A percentile compares a stretch with the other conserved stretches of the same genome.
Evolutionary conservation across 371 early-diverging fungal genomes (phyloP).

Genomic region (Mucor racemosus): DNA sequence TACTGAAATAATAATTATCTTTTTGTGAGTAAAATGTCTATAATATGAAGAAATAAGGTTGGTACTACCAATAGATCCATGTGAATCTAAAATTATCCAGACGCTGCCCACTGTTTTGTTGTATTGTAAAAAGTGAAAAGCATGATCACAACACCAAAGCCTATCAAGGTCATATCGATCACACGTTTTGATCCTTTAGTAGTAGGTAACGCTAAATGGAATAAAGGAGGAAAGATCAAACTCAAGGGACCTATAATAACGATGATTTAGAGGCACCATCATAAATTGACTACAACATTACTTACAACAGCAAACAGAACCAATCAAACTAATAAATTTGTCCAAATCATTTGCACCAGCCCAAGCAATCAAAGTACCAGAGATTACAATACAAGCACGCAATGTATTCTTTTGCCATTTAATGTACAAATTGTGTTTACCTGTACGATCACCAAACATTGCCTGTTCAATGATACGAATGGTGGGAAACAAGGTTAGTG

Average conservation of each 20-base stretch:
- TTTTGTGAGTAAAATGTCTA: too few relatives aligned
- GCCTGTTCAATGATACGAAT: slow-evolving; percentile 86
- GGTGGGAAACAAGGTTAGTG: slow-evolving; percentile 85
- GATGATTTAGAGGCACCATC: not conserved
- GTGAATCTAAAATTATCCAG: not conserved
- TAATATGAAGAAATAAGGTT: not conserved
- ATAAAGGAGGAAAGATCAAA: slow-evolving; percentile 51
- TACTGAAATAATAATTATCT: too few relatives aligned
- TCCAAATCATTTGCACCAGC: slow-evolving; percentile 83
- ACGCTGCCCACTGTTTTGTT: slow-evolving; percentile 37
- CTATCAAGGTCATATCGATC: slow-evolving; percentile 65
- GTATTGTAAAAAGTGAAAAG: slow-evolving; percentile 70
- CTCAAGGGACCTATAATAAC: slow-evolving; percentile 39
- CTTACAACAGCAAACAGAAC: slow-evolving; percentile 84
- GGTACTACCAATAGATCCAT: not conserved
- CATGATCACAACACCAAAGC: slow-evolving; percentile 79
- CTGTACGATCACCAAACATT: slow-evolving; percentile 57
- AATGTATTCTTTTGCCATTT: slow-evolving; percentile 91
- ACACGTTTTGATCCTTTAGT: slow-evolving; percentile 52
- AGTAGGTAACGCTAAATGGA: slow-evolving; percentile 36
- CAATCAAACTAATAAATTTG: slow-evolving; percentile 89
- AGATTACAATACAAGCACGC: slow-evolving; percentile 69
- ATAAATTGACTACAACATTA: not conserved
- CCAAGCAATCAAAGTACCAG: slow-evolving; percentile 75
- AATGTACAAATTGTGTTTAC: slow-evolving; percentile 48